Evolutionary conservation across 495 filamentous ascomycete genomes (phyloP), one percentile per base, ranked within the genome.

Genomic region (Antarctomyces pellizariae): DNA sequence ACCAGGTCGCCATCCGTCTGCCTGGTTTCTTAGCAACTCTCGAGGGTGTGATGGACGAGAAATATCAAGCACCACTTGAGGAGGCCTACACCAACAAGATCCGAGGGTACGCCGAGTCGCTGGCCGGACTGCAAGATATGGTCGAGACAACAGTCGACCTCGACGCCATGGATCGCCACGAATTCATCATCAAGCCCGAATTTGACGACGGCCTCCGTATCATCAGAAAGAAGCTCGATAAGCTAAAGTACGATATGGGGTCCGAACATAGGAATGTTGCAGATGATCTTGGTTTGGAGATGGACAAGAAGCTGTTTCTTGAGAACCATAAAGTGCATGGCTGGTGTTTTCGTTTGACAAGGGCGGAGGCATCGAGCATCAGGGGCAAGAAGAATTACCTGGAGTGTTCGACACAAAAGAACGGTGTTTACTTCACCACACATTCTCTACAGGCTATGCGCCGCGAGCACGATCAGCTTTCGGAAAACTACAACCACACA

Each of bases 131-230:
- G 17, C 78, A 86, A 37, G 86, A 99, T 42, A 90, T 99, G 78
- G 89, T 99, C 7, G 86, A 99, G 49, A 92, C 86, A 2, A 95
- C 86, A 0, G 84, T 99, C 27, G 86, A 99, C 39, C 67, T 99
- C 0, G 79, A 89, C 28, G 86, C 86, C 4, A 60, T 95, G 21
- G 84, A 95, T 33, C 83, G 86, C 42, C 86, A 99, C 43, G 86
- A 99, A 48, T 99, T 83, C 47, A 82, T 89, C 39, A 95, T 99
- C 57, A 99, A 95, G 50, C 80, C 86, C 1, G 89, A 95, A 41
- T 99, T 93, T 33, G 89, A 93, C 37, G 86, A 95, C 16, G 61
- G 71, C 26, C 56, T 99, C 8, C 68, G 75, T 13, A 70, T 78
- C 17, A 83, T 99, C 40, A 67, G 79, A 6, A 90, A 76, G 49